Base-by-base conservation (phyloP, 2,329 filamentous ascomycete species). In the Rosellinia necatrix region DNA sequence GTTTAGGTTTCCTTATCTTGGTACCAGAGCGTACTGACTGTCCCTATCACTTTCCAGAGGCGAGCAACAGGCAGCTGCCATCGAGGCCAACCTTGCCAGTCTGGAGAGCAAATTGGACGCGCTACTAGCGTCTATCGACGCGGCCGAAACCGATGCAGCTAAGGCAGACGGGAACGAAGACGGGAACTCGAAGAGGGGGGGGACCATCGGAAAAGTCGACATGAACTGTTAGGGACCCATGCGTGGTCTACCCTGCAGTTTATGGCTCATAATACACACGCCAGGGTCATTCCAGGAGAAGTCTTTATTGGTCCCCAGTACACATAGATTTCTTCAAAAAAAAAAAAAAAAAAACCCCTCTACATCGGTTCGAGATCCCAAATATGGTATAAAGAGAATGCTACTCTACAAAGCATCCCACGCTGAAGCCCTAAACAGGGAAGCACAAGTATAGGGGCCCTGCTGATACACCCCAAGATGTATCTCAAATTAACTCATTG, bases 91-190 rank as follows among this genome's bases (percentile, higher is more conserved):
- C 34, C 64, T 72, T 40, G 61, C 69, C 35, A 67, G 51, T 34
- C 61, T 72, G 10, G 69, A 72, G 55, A 65, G 52, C 57, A 71
- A 65, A 44, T 68, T 72, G 17, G 70, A 72, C 49, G 69, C 66
- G 13, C 53, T 72, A n/a, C 57, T 72, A 15, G 69, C 67, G 34
- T 66, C 66, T 12, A 58, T 71, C 30, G 70, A 71, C n/a, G n/a
- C n/a, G 43, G 57, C 38, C 12, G 56, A 44, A 6, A 29, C 49
- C 38, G 51, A 37, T 13, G 22, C 44, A 7, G 12, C 22, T 24
- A 43, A 42, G 30, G 34, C 15, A 32, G 35, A 53, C 12, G 46
- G 30, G 40, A 25, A 21, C 17, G 47, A 41, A 19, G n/a, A 57
- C 24, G 24, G 24, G 24, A 29, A 50, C 9, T 17, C 27, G 4